phyloP scores from a whole-genome alignment of 2,329 filamentous ascomycete species.

The Cadophora luteo-olivacea region DNA sequence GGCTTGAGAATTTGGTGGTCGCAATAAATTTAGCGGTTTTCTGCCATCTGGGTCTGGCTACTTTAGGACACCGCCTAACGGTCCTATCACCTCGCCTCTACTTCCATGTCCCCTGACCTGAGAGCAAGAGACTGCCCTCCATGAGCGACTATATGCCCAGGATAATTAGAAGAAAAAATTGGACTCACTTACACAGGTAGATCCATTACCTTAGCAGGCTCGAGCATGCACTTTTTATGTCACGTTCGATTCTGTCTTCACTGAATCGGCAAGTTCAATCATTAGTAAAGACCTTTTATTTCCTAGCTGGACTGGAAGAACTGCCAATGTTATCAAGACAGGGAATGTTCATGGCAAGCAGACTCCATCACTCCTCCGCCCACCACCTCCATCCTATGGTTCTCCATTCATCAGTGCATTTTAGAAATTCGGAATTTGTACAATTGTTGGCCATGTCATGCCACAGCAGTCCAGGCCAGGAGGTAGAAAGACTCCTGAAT shows the following conservation, averaged over 20 bases:
- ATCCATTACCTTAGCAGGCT: not conserved
- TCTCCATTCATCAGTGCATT: slow-evolving; percentile 32
- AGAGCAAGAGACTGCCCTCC: no score
- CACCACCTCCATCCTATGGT: slow-evolving; percentile 21
- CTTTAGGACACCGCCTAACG: not conserved
- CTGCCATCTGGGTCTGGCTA: not conserved
- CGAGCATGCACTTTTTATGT: not conserved
- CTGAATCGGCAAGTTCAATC: not conserved
- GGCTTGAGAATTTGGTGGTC: not conserved
- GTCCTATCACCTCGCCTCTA: no score
- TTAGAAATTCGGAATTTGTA: slow-evolving; percentile 42
- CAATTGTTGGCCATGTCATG: slow-evolving; percentile 35
- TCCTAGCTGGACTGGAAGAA: slow-evolving; percentile 34
- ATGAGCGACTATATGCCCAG: no score
- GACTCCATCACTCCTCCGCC: slow-evolving; percentile 24
- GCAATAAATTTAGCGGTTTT: not conserved
- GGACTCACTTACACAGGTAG: no score
- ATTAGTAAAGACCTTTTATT: slow-evolving; percentile 30
- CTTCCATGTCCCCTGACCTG: no score
- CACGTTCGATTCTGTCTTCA: not conserved
- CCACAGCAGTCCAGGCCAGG: slow-evolving; percentile 31
- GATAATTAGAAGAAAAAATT: no score
- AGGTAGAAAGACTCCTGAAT: slow-evolving; percentile 34
- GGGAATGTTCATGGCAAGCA: slow-evolving; percentile 37
- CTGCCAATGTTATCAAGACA: slow-evolving; percentile 35